Conservation (phyloP, 768 basidiomycete genomes). For the Daedaleopsis sinensis region DNA sequence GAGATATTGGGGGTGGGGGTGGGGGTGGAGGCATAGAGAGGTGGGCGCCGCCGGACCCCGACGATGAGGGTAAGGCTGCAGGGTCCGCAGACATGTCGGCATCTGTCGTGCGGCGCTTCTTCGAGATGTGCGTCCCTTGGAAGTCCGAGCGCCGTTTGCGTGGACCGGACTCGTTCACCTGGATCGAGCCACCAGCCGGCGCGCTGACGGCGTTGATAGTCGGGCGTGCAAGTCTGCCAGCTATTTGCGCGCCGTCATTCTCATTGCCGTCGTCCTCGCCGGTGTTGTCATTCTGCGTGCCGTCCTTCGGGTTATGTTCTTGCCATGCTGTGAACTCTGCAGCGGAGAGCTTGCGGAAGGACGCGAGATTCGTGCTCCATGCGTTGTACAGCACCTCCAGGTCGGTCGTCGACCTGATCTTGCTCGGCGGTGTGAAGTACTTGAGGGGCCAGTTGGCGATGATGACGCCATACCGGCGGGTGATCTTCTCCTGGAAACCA, state of each 20-base stretch:
- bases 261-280: background rate
- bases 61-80: too few species aligned
- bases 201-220: background rate
- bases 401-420: constrained; percentile 15
- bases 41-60: too few species aligned
- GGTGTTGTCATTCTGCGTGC: background rate
- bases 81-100: too few species aligned
- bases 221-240: background rate
- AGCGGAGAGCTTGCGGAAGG: constrained; percentile 20
- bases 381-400: constrained; percentile 20
- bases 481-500: constrained; percentile 24
- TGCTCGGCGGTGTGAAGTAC: constrained; percentile 19
- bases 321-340: background rate
- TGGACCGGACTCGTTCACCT: background rate
- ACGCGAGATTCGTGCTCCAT: constrained; percentile 21
- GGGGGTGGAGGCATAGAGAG: too few species aligned
- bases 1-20: too few species aligned
- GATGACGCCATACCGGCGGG: constrained; percentile 16
- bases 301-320: background rate
- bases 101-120: background rate
- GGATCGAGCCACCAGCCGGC: background rate
- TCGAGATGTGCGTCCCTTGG: background rate
- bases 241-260: background rate
- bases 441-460: constrained; percentile 27
- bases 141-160: background rate